phyloP scores from a whole-genome alignment of 164 flowering plant genomes.

The Vitis cinerea region DNA sequence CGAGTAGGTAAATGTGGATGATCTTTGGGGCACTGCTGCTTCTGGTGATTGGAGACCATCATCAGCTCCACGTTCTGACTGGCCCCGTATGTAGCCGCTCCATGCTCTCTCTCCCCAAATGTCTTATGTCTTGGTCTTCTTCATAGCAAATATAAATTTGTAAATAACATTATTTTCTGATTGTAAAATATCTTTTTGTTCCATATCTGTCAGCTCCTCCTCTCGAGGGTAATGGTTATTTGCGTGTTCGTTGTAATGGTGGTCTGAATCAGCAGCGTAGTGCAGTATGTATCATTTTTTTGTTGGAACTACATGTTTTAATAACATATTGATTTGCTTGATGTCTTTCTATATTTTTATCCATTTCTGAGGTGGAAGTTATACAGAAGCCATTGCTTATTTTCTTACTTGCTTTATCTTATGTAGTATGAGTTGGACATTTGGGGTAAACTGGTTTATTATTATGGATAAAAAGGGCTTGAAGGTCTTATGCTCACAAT shows the following conservation, averaged over 20 bases:
- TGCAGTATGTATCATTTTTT: conserved; percentile 62
- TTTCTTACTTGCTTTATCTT: too few species aligned
- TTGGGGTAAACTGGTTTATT: too few species aligned
- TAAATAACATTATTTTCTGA: too few species aligned
- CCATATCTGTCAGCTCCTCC: conserved; percentile 69
- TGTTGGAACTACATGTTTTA: not conserved
- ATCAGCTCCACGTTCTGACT: conserved; percentile 85
- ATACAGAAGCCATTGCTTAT: too few species aligned
- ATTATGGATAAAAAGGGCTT: too few species aligned
- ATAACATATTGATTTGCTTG: too few species aligned
- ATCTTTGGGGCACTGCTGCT: conserved; percentile 74
- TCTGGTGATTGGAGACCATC: conserved; percentile 94
- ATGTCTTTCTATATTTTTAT: too few species aligned
- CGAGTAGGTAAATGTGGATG: conserved; percentile 49
- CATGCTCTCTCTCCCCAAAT: not conserved
- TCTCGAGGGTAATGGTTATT: conserved; percentile 71
- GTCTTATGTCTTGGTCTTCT: too few species aligned
- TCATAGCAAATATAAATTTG: too few species aligned
- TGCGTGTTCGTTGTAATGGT: conserved; percentile 94
- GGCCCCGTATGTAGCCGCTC: conserved; percentile 64
- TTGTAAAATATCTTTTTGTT: not conserved
- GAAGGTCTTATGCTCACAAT: too few species aligned
- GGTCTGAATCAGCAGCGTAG: conserved; percentile 98
- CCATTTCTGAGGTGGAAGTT: too few species aligned
- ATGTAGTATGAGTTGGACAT: too few species aligned